Conservation (phyloP, 2,329 filamentous ascomycete species). For the Pyrenophora teres region DNA sequence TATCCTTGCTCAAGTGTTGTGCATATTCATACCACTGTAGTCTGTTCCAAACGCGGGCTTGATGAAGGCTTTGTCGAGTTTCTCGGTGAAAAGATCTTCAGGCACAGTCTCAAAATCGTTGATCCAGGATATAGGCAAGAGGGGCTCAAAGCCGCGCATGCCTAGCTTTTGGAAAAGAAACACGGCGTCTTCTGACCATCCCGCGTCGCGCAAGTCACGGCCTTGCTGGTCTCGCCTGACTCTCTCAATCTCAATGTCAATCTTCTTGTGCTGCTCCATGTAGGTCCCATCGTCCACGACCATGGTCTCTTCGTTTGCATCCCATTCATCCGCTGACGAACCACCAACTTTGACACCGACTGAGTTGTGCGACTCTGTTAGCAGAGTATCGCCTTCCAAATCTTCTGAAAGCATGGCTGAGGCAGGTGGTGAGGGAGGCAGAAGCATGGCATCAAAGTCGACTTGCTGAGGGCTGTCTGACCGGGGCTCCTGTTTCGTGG, state of each 20-base stretch:
- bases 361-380: conserved; percentile 17
- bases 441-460: conserved; percentile 30
- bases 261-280: conserved; percentile 28
- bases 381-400: conserved; percentile 40
- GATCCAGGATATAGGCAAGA: conserved; percentile 58
- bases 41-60: conserved; percentile 50
- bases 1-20: not conserved
- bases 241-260: conserved; percentile 32
- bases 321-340: conserved; percentile 29
- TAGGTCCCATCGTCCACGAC: conserved; percentile 42
- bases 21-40: conserved; percentile 49
- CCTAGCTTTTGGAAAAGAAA: conserved; percentile 59
- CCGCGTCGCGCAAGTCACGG: conserved; percentile 46
- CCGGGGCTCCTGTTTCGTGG: conserved; percentile 30
- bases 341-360: conserved; percentile 10
- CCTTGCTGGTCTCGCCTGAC: conserved; percentile 33
- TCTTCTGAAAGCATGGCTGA: conserved; percentile 30
- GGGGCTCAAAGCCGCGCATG: conserved; percentile 61
- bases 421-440: conserved; percentile 40
- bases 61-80: conserved; percentile 53
- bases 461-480: conserved; percentile 24
- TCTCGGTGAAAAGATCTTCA: conserved; percentile 55
- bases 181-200: conserved; percentile 59
- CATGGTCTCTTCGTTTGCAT: conserved; percentile 45
- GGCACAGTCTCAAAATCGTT: conserved; percentile 61